Percentiles rank a stretch among this genome's conserved stretches.
Evolutionary conservation across 2,329 filamentous ascomycete species (phyloP).

Genomic region (Escovopsis weberi): DNA sequence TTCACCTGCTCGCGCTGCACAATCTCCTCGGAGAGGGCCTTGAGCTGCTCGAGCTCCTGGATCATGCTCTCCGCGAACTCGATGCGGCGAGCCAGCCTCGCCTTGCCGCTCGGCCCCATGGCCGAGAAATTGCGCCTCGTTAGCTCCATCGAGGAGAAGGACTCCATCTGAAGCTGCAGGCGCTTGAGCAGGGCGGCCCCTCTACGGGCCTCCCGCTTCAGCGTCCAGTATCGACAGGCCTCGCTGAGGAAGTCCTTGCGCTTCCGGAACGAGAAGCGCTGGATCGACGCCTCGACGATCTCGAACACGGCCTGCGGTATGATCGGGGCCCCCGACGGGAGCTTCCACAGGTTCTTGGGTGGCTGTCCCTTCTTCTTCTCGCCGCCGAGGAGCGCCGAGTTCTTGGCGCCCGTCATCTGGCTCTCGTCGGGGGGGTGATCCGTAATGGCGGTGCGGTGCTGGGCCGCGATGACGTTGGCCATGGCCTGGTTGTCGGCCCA

Average conservation of each 20-base stretch:
- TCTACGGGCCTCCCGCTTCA: slow-evolving; percentile 84
- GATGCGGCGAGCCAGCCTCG: slow-evolving; percentile 65
- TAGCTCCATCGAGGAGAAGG: slow-evolving; percentile 94
- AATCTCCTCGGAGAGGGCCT: slow-evolving; percentile 52
- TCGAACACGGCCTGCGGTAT: slow-evolving; percentile 82
- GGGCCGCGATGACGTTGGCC: slow-evolving; percentile 65
- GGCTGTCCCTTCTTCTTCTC: slow-evolving; percentile 58
- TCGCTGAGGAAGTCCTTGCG: slow-evolving; percentile 87
- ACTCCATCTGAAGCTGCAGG: slow-evolving; percentile 86
- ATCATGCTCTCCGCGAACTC: slow-evolving; percentile 71
- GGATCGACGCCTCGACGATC: slow-evolving; percentile 68
- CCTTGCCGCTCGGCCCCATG: slow-evolving; percentile 75
- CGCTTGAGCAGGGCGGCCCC: slow-evolving; percentile 87
- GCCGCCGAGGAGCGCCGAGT: slow-evolving; percentile 57
- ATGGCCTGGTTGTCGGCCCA: slow-evolving; percentile 87
- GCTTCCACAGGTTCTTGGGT: slow-evolving; percentile 52
- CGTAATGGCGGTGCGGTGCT: slow-evolving; percentile 47
- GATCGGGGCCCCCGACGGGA: slow-evolving; percentile 87
- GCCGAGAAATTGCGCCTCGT: slow-evolving; percentile 89
- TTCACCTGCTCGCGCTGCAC: slow-evolving; percentile 67
- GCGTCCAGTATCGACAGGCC: slow-evolving; percentile 92
- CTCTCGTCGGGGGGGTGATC: slow-evolving; percentile 66
- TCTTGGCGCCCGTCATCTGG: slow-evolving; percentile 70
- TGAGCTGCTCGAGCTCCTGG: slow-evolving; percentile 63
- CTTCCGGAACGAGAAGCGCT: slow-evolving; percentile 66